Evolutionary conservation across 345 rosid genomes (phyloP), one percentile per base, ranked within the genome.

Genomic region (Anacardium occidentale): DNA sequence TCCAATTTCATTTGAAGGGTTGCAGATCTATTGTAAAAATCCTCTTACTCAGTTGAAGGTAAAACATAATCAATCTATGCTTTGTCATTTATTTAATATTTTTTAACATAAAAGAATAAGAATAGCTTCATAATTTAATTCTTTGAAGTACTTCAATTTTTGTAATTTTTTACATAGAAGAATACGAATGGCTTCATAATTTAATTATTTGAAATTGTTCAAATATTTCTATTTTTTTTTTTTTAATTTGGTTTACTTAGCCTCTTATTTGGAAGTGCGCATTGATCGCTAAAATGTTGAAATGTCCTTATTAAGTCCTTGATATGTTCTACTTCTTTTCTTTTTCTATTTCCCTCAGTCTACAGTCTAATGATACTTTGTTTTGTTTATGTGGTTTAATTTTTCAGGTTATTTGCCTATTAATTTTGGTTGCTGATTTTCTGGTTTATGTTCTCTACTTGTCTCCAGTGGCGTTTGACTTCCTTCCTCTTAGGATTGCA

Each of bases 401-500:
- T 85, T 72, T 83, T 70, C 96, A 95, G 99, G 96, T 92, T 50
- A 24, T 75, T 48, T 87, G 89, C 76, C 75, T 82, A 7, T 64
- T 85, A 77, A 73, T 95, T 80, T 81, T 95, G 93, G 74, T 83
- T 45, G 90, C 79, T 25, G 99, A 95, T 88, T 76, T 91, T 60
- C 78, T 95, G 82, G 85, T 83, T 76, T 91, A 91, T 83, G 70
- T 77, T 77, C 81, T 92, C 71, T 95, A 85, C 78, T 78, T 91
- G 80, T 92, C 97, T 78, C 96, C 91, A 3, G 82, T 87, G 77
- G 88, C 86, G 74, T 74, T 87, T 42, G 71, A 75, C 75, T 88
- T 65, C 78, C 96, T 95, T 78, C 97, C 99, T 17, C 70, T 89
- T 70, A 86, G 99, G 76, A 78, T 88, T 68, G 98, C 99, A 17